phyloP scores from a whole-genome alignment of 2,329 filamentous ascomycete genomes.

The Didymella pomorum region DNA sequence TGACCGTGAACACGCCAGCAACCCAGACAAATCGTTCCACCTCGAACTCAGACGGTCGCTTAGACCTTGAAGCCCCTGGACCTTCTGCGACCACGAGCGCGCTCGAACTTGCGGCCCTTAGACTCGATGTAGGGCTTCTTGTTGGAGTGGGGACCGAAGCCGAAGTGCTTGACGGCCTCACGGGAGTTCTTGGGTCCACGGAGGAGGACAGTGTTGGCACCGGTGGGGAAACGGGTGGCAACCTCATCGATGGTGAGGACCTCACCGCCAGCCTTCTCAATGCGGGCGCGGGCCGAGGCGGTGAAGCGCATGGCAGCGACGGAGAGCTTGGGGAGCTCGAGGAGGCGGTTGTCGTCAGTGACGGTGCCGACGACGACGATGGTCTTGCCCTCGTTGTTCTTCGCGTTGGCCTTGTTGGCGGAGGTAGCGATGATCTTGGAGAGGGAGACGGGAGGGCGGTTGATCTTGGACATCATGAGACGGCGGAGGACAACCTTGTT shows the following conservation, averaged over 20 bases:
- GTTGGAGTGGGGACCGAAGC: conserved; percentile 96
- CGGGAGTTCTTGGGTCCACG: conserved; percentile 98
- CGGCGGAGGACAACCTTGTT: conserved; percentile 98
- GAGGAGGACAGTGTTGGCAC: conserved; percentile 95
- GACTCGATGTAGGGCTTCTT: conserved; percentile 98
- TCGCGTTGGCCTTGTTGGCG: conserved; percentile 59
- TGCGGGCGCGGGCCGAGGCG: conserved; percentile 91
- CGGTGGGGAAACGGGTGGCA: conserved; percentile 91
- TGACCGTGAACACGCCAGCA: conserved; percentile 49
- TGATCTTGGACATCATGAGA: conserved; percentile 98
- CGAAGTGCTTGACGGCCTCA: conserved; percentile 99
- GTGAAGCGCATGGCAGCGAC: conserved; percentile 97
- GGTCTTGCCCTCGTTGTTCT: conserved; percentile 77
- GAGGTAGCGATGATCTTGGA: conserved; percentile 79
- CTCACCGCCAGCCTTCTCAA: conserved; percentile 92
- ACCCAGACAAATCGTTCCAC: conserved; percentile 49
- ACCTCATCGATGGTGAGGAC: conserved; percentile 96
- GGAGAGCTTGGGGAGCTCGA: conserved; percentile 85
- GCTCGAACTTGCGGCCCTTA: conserved; percentile 99
- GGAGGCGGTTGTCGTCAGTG: conserved; percentile 25
- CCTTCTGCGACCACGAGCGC: conserved; percentile 96
- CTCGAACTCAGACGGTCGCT: conserved; percentile 49
- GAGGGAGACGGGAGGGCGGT: conserved; percentile 86
- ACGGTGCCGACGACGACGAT: conserved; percentile 71
- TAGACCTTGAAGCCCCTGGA: conserved; percentile 99